Percentiles rank a stretch among this genome's conserved stretches.
Evolutionary conservation across 1,139 yeast species (phyloP).

Genomic region (Blastobotrys malaysiensis): DNA sequence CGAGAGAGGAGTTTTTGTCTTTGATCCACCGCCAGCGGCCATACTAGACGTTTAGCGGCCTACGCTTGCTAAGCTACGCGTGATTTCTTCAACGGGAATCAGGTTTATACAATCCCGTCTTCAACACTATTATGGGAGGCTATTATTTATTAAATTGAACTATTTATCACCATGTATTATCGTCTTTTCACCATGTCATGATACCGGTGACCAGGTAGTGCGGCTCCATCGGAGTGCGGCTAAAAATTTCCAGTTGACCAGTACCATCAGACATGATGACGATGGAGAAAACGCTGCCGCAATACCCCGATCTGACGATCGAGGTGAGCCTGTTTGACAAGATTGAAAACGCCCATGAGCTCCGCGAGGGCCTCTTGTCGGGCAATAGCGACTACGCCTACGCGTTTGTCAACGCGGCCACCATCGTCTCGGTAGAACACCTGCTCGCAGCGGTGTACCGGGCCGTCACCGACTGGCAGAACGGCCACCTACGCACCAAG

Average conservation of each 20-base stretch:
- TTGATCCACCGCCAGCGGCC: slow-evolving; percentile 36
- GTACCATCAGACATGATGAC: not conserved
- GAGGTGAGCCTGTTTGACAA: slow-evolving; percentile 38
- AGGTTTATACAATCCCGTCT: not conserved
- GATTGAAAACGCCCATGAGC: slow-evolving; percentile 40
- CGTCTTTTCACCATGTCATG: too few species aligned
- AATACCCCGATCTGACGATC: slow-evolving; percentile 37
- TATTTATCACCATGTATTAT: not conserved
- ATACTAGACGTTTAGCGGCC: not conserved
- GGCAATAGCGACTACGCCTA: slow-evolving; percentile 39
- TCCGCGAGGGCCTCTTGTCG: slow-evolving; percentile 36
- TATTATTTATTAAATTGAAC: not conserved
- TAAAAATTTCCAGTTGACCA: not conserved
- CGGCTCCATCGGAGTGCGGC: too few species aligned
- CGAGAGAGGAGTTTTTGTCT: slow-evolving; percentile 93
- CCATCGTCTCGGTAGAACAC: slow-evolving; percentile 44
- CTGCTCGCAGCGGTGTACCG: slow-evolving; percentile 45
- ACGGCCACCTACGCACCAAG: slow-evolving; percentile 43
- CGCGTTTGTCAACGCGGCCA: slow-evolving; percentile 46
- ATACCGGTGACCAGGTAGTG: too few species aligned
- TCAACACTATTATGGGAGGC: slow-evolving; percentile 1
- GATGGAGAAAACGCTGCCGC: slow-evolving; percentile 35
- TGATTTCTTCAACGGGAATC: not conserved
- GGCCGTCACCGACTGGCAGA: slow-evolving; percentile 41
- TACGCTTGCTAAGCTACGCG: not conserved